A percentile compares a stretch with the other conserved stretches of the same genome.
Conservation (phyloP, 2,329 filamentous ascomycete species). For the Ascosphaera aggregata region DNA sequence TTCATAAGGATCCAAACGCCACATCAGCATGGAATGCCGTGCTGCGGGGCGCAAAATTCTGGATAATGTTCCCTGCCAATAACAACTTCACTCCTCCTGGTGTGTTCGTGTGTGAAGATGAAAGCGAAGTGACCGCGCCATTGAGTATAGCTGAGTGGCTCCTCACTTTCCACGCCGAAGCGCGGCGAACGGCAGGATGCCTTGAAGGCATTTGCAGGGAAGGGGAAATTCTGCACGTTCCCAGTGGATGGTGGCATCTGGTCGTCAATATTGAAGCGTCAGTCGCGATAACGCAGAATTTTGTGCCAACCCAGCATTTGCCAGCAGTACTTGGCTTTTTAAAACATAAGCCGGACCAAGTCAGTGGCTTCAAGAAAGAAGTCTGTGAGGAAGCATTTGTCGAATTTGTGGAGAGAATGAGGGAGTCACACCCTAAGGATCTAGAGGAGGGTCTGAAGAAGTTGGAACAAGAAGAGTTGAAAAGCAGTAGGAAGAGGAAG, state of each 20-base stretch:
- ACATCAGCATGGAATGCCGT: constrained; percentile 84
- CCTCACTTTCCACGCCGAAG: constrained; percentile 67
- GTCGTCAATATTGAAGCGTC: constrained; percentile 72
- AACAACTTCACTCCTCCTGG: constrained; percentile 42
- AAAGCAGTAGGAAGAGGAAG: constrained; percentile 48
- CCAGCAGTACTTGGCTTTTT: constrained; percentile 58
- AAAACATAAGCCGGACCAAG: constrained; percentile 57
- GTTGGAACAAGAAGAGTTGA: too few species aligned
- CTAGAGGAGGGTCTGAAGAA: constrained; percentile 38
- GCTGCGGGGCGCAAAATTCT: constrained; percentile 76
- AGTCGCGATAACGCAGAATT: constrained; percentile 87
- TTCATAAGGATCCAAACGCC: constrained; percentile 61
- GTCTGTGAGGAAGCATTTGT: constrained; percentile 50
- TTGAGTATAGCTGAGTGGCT: constrained; percentile 96
- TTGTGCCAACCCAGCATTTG: constrained; percentile 56
- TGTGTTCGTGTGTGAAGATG: constrained; percentile 71
- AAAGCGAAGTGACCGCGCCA: constrained; percentile 80
- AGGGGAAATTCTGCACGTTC: constrained; percentile 80
- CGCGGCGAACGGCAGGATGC: constrained; percentile 51
- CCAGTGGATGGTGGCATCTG: constrained; percentile 90
- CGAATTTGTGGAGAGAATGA: constrained; percentile 49
- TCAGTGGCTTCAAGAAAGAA: constrained; percentile 59
- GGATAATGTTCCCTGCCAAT: constrained; percentile 72
- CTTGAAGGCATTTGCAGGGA: constrained; percentile 62
- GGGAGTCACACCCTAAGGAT: constrained; percentile 38